These are phyloP conservation scores for Pichia membranifaciens DNA, from an alignment of 805 yeast genomes.

Conservation along the genomic window DNA sequence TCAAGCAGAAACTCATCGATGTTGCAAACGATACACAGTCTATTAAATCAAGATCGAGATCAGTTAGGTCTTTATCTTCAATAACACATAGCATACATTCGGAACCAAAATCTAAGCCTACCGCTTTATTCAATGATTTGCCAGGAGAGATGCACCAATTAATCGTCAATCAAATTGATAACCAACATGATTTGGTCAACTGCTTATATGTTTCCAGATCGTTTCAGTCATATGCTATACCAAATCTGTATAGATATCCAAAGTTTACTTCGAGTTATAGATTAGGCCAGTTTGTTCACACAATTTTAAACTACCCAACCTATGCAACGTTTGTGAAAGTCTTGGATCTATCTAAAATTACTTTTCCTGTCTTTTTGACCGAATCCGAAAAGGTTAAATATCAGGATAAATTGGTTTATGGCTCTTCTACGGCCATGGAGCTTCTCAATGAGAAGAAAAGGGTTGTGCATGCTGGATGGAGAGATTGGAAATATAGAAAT, in stretches of 20 bases:
- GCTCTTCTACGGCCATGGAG: constrained; percentile 12
- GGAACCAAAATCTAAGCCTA: neutral
- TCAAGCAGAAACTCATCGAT: constrained; percentile 26
- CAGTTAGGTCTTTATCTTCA: constrained; percentile 11
- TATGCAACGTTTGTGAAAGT: constrained; percentile 52
- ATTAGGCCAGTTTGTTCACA: constrained; percentile 71
- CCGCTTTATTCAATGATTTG: constrained; percentile 22
- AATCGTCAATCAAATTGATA: constrained; percentile 33
- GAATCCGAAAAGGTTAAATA: constrained; percentile 16
- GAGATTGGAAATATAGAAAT: constrained; percentile 80
- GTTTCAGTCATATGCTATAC: constrained; percentile 48
- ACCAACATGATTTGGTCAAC: constrained; percentile 36
- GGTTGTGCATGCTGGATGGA: constrained; percentile 70
- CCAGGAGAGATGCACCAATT: constrained; percentile 40
- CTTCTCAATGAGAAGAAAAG: constrained; percentile 14
- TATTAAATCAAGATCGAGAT: constrained; percentile 27
- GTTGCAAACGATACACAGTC: constrained; percentile 37
- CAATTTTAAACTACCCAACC: constrained; percentile 48
- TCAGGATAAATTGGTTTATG: constrained; percentile 17
- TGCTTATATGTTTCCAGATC: constrained; percentile 46
- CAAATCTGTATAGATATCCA: constrained; percentile 49
- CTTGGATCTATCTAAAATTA: constrained; percentile 52
- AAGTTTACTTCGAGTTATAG: constrained; percentile 65
- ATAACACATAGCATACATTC: constrained; percentile 4
- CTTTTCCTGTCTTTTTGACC: constrained; percentile 33